Evolutionary conservation across 352 stramenopile genomes (phyloP).

Genomic region (Pythium myriotylum): DNA sequence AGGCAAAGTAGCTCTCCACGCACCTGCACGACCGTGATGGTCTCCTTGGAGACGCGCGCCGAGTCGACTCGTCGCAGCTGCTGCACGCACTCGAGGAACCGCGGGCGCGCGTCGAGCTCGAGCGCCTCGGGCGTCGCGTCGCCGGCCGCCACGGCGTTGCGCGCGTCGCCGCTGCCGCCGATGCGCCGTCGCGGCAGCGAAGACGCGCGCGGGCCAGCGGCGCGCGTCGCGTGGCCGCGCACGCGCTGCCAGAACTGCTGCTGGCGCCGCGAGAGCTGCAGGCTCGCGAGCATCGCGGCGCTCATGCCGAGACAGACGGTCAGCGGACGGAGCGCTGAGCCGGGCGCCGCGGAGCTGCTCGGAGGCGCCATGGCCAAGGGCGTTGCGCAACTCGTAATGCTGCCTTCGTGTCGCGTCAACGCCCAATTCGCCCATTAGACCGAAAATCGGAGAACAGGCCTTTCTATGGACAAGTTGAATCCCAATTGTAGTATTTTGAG

Average conservation of each 20-base stretch:
- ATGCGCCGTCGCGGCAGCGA: slow-evolving; percentile 14
- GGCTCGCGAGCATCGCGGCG: slow-evolving; percentile 67
- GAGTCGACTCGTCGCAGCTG: slow-evolving; percentile 43
- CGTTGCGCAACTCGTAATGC: too few relatives aligned
- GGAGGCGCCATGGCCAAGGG: too few relatives aligned
- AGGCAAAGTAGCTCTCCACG: too few relatives aligned
- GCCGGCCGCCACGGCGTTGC: neutral
- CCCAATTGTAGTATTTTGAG: neutral
- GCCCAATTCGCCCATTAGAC: slow-evolving; percentile 12
- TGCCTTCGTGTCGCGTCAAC: slow-evolving; percentile 16
- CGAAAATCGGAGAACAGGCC: too few relatives aligned
- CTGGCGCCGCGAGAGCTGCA: slow-evolving; percentile 59
- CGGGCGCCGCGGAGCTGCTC: neutral
- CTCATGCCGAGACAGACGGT: slow-evolving; percentile 71
- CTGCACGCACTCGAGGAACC: slow-evolving; percentile 50
- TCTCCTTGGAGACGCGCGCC: slow-evolving; percentile 49
- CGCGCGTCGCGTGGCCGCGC: slow-evolving; percentile 4
- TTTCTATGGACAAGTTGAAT: slow-evolving; percentile 14
- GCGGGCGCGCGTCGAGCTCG: slow-evolving; percentile 16
- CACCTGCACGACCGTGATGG: slow-evolving; percentile 76
- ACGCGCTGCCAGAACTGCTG: slow-evolving; percentile 53
- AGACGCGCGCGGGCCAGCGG: neutral
- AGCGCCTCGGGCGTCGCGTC: neutral
- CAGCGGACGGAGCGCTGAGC: slow-evolving; percentile 29
- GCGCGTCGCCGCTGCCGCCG: neutral